Evolutionary conservation across 805 yeast genomes (phyloP).

Genomic region (Schizosaccharomyces octosporus): DNA sequence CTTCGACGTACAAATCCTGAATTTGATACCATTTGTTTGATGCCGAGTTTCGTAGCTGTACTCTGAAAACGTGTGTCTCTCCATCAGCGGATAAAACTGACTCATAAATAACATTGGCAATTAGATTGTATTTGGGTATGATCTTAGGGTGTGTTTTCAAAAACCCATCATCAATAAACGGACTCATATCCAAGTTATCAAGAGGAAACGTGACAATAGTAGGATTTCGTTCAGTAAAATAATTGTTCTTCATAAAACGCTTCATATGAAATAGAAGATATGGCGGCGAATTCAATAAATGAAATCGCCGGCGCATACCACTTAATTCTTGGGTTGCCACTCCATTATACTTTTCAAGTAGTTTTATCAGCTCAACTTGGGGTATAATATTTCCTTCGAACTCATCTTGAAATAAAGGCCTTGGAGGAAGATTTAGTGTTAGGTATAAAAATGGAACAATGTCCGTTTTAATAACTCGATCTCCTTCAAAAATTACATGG

Average conservation of each 20-base stretch:
- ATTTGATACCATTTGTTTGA: constrained; percentile 30
- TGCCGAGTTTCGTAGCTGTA: constrained; percentile 21
- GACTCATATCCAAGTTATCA: constrained; percentile 16
- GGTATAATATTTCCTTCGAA: constrained; percentile 23
- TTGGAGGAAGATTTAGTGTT: constrained; percentile 34
- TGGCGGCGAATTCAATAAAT: constrained; percentile 24
- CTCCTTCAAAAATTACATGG: constrained; percentile 9
- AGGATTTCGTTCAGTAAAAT: constrained; percentile 24
- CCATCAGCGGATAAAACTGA: constrained; percentile 12
- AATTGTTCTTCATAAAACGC: constrained; percentile 21
- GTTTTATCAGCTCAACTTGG: constrained; percentile 20
- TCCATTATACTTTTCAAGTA: constrained; percentile 16
- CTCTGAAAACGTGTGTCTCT: constrained; percentile 20
- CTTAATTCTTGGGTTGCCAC: constrained; percentile 13
- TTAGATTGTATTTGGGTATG: constrained; percentile 19
- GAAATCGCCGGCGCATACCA: constrained; percentile 17
- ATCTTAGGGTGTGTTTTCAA: constrained; percentile 6
- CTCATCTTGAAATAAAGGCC: constrained; percentile 30
- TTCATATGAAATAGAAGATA: constrained; percentile 32
- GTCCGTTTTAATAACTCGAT: constrained; percentile 7
- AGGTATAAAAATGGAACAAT: constrained; percentile 25
- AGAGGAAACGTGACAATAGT: constrained; percentile 39
- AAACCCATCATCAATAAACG: constrained; percentile 7
- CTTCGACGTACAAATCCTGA: constrained; percentile 24
- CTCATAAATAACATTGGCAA: constrained; percentile 25